These are phyloP conservation scores for Starmera pachycereana DNA, from an alignment of 805 yeast species.

Conservation along the genomic window DNA sequence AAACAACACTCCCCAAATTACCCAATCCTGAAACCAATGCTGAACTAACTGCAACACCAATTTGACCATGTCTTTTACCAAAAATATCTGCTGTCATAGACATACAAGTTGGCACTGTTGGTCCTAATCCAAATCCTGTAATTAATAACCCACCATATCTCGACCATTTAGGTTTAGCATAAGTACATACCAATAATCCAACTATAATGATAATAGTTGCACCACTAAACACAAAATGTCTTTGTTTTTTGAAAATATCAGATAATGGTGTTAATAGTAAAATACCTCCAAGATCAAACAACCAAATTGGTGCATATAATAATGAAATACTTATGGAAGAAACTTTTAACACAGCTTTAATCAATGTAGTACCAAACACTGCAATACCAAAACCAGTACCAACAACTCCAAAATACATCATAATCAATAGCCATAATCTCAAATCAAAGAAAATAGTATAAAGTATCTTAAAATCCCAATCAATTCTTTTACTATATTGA, in stretches of 20 bases:
- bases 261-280: slow-evolving; percentile 70
- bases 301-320: slow-evolving; percentile 84
- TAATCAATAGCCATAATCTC: slow-evolving; percentile 68
- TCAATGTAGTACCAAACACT: slow-evolving; percentile 74
- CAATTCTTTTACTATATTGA: slow-evolving; percentile 31
- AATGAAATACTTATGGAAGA: slow-evolving; percentile 59
- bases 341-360: slow-evolving; percentile 50
- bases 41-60: slow-evolving; percentile 74
- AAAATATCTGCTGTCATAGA: slow-evolving; percentile 74
- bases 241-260: slow-evolving; percentile 47
- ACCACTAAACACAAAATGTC: slow-evolving; percentile 53
- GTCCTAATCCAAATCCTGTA: slow-evolving; percentile 83
- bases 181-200: slow-evolving; percentile 71
- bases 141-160: slow-evolving; percentile 72
- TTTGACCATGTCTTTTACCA: slow-evolving; percentile 62
- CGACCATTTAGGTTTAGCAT: slow-evolving; percentile 63
- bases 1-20: slow-evolving; percentile 75
- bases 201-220: slow-evolving; percentile 59
- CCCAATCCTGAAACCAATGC: slow-evolving; percentile 84
- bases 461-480: slow-evolving; percentile 57
- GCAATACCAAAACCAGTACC: slow-evolving; percentile 87
- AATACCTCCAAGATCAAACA: slow-evolving; percentile 72
- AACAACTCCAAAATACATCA: slow-evolving; percentile 90
- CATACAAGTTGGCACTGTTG: slow-evolving; percentile 85
- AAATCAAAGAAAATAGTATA: slow-evolving; percentile 43